Evolutionary conservation across 345 rosid species (phyloP).

Genomic region (Syzygium aqueum): DNA sequence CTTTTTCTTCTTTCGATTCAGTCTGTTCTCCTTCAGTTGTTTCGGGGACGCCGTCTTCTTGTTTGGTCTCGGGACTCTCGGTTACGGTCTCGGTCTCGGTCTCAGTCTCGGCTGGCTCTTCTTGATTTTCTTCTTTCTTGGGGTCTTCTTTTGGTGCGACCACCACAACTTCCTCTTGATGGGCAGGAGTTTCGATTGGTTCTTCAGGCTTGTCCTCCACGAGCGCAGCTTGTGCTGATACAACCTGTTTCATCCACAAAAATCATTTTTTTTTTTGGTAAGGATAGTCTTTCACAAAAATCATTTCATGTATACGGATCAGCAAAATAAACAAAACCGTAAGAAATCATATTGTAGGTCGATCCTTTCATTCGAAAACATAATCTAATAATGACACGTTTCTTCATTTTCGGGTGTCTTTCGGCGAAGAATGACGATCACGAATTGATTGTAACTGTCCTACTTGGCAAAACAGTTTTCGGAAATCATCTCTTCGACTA

Average conservation of each 20-base stretch:
- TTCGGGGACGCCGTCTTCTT: not conserved
- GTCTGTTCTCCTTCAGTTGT: not conserved
- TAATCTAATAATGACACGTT: not conserved
- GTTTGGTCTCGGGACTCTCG: not conserved
- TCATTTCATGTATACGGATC: not conserved
- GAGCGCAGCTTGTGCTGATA: conserved; percentile 26
- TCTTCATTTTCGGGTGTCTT: not conserved
- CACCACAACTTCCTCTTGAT: conserved; percentile 4
- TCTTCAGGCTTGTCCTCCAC: conserved; percentile 23
- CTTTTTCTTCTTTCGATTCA: not conserved
- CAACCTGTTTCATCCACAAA: conserved; percentile 27
- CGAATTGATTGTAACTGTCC: not conserved
- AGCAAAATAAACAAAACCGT: not conserved
- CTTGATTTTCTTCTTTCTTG: not conserved
- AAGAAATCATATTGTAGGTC: not conserved
- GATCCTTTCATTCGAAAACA: not conserved
- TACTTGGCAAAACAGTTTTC: not conserved
- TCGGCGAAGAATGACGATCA: not conserved
- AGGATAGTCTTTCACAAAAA: too few relatives aligned
- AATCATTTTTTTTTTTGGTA: too few relatives aligned
- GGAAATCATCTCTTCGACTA: not conserved
- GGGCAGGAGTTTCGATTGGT: not conserved
- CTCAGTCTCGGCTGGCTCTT: not conserved
- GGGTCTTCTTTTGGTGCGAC: not conserved
- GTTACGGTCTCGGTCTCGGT: not conserved